Evolutionary conservation across 768 basidiomycete genomes (phyloP).

Genomic region (Pleurotus tuoliensis): DNA sequence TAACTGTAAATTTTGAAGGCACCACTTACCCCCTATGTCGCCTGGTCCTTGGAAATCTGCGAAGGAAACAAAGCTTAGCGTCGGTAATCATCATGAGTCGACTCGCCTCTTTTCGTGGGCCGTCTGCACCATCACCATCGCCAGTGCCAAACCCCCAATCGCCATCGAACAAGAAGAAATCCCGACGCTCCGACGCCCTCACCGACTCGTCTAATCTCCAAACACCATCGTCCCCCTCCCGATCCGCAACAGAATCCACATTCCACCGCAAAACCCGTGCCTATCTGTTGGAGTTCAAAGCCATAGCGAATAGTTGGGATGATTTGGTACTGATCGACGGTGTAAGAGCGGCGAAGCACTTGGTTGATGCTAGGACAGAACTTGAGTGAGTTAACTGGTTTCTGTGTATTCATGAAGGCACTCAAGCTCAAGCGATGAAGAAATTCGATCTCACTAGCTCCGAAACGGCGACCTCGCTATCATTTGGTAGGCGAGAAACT

Average conservation of each 20-base stretch:
- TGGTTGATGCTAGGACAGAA: conserved; percentile 79
- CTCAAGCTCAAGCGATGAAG: conserved; percentile 27
- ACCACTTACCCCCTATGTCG: too few relatives aligned
- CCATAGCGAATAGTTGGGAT: conserved; percentile 72
- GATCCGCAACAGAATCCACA: conserved; percentile 59
- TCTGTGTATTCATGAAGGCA: not conserved
- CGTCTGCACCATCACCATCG: conserved; percentile 69
- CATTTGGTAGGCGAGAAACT: conserved; percentile 65
- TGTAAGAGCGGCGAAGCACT: conserved; percentile 62
- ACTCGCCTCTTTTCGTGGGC: conserved; percentile 74
- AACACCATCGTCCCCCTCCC: conserved; percentile 42
- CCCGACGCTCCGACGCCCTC: not conserved
- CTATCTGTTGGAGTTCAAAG: conserved; percentile 62
- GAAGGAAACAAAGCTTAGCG: too few relatives aligned
- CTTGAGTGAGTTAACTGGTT: conserved; percentile 58
- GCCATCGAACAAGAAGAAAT: not conserved
- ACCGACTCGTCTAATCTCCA: conserved; percentile 12
- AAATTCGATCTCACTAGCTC: conserved; percentile 58
- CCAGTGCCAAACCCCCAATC: conserved; percentile 42
- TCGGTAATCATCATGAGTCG: conserved; percentile 31
- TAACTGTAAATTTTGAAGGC: too few relatives aligned
- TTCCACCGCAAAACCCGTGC: conserved; percentile 76
- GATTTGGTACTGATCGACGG: conserved; percentile 80
- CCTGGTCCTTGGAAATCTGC: too few relatives aligned
- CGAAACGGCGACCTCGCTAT: conserved; percentile 51